These are phyloP conservation scores for Salvia splendens DNA, from an alignment of 257 asterid species.

Conservation along the genomic window DNA sequence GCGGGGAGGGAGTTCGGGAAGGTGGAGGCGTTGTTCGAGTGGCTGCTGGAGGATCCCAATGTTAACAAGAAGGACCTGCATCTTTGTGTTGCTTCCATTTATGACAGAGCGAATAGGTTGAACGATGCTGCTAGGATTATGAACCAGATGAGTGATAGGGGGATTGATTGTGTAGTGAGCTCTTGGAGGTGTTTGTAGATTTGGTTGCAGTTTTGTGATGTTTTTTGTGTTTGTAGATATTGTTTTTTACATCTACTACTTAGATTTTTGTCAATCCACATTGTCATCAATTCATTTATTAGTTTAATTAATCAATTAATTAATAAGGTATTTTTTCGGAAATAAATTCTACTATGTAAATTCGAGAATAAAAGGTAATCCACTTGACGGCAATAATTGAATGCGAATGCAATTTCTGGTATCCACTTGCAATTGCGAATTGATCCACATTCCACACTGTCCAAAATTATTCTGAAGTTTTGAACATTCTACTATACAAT, in stretches of 20 bases:
- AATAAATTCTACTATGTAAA: too few species aligned
- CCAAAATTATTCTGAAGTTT: too few species aligned
- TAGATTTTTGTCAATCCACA: background rate
- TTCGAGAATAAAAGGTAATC: too few species aligned
- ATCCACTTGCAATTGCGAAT: background rate
- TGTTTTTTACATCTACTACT: background rate
- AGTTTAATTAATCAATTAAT: too few species aligned
- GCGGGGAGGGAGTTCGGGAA: conserved; percentile 59
- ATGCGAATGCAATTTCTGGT: too few species aligned
- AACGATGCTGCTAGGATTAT: conserved; percentile 73
- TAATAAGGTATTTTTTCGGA: too few species aligned
- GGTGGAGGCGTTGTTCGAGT: conserved; percentile 62
- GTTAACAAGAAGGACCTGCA: conserved; percentile 83
- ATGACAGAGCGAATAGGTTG: conserved; percentile 77
- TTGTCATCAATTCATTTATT: too few species aligned
- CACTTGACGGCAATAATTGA: too few species aligned
- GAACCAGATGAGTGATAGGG: conserved; percentile 61
- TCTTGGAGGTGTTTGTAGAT: background rate
- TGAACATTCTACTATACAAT: too few species aligned
- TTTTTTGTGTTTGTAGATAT: conserved; percentile 20
- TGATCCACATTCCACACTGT: too few species aligned
- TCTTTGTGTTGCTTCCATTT: conserved; percentile 75
- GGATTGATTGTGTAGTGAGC: conserved; percentile 34
- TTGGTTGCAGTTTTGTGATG: background rate
- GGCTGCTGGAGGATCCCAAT: conserved; percentile 55